These are phyloP conservation scores for Phlebiopsis flavidoalba DNA, from an alignment of 768 basidiomycete species.

Conservation along the genomic window DNA sequence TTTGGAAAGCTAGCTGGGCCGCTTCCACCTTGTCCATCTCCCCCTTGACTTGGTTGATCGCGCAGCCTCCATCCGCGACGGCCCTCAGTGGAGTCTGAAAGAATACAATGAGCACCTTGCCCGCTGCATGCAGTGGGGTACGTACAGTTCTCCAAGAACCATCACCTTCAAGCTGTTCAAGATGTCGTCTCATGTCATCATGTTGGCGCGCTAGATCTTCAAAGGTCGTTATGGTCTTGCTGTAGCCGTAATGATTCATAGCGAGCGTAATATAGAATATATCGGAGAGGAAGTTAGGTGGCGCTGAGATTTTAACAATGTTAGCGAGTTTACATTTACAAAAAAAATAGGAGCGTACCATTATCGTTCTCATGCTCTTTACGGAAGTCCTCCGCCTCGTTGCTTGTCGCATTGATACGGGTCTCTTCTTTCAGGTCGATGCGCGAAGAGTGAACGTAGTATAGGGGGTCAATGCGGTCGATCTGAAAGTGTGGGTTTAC, in stretches of 20 bases:
- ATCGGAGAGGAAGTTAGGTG: conserved; percentile 91
- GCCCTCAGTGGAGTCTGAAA: conserved; percentile 63
- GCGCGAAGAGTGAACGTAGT: conserved; percentile 66
- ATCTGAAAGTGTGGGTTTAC: conserved; percentile 43
- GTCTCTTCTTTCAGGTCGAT: conserved; percentile 87
- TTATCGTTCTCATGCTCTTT: conserved; percentile 39
- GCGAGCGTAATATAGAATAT: conserved; percentile 88
- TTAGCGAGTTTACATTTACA: background rate
- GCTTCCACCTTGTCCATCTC: conserved; percentile 68
- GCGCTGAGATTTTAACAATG: conserved; percentile 24
- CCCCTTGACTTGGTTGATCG: conserved; percentile 65
- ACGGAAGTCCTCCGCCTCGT: conserved; percentile 77
- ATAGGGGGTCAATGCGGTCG: conserved; percentile 84
- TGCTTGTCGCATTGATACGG: conserved; percentile 86
- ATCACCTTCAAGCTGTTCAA: conserved; percentile 72
- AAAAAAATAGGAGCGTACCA: conserved; percentile 29
- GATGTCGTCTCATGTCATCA: conserved; percentile 71
- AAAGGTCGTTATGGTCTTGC: conserved; percentile 73
- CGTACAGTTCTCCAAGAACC: conserved; percentile 80
- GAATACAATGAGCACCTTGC: background rate
- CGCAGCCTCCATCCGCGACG: conserved; percentile 72
- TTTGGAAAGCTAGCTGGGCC: conserved; percentile 77
- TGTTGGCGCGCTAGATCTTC: conserved; percentile 69
- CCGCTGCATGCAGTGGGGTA: background rate
- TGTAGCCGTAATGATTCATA: conserved; percentile 84